Evolutionary conservation across 2,329 filamentous ascomycete genomes (phyloP), one percentile per base, ranked within the genome.

Genomic region (Aspergillus sclerotialis): DNA sequence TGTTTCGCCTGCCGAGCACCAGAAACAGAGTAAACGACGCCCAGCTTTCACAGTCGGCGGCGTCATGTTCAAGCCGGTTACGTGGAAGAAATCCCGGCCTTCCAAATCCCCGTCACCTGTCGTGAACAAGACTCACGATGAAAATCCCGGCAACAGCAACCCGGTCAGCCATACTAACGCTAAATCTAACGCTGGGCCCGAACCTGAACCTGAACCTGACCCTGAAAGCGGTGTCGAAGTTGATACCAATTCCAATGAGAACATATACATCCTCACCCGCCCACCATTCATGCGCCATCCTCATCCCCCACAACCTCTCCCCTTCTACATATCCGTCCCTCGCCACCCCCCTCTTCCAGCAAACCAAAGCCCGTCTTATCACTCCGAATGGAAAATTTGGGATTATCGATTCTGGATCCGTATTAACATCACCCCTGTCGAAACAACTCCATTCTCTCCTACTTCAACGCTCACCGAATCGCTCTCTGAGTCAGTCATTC

Each of bases 371-470:
- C 5, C 5, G 7, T 14, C 18, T 15, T n/a, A 11, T n/a, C 34
- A 37, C 17, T 38, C 42, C 4, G 32, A 40, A 5, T 64, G 61
- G 56, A 49, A 45, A 6, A 60, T 79, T 11, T 78, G 72, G 62
- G 74, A 78, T 45, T 63, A 67, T 30, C 63, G 75, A 13, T 77
- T 63, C 52, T 79, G 75, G 75, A 60, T 78, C 31, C 64, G 61
- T 2, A 36, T 77, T 8, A 47, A 52, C 17, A 60, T 69, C 12
- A 36, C 45, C 4, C 30, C 41, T 2, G 28, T 12, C n/a, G 14
- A 33, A 9, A 14, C 19, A 16, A 7, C 13, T 4, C 13, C 12
- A 27, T 16, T 9, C 7, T n/a, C n/a, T n/a, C n/a, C n/a, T n/a
- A n/a, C n/a, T n/a, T n/a, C n/a, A n/a, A n/a, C n/a, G n/a, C n/a